These are phyloP conservation scores for Polychaeton citri DNA, from an alignment of 2,329 filamentous ascomycete genomes.

Conservation along the genomic window DNA sequence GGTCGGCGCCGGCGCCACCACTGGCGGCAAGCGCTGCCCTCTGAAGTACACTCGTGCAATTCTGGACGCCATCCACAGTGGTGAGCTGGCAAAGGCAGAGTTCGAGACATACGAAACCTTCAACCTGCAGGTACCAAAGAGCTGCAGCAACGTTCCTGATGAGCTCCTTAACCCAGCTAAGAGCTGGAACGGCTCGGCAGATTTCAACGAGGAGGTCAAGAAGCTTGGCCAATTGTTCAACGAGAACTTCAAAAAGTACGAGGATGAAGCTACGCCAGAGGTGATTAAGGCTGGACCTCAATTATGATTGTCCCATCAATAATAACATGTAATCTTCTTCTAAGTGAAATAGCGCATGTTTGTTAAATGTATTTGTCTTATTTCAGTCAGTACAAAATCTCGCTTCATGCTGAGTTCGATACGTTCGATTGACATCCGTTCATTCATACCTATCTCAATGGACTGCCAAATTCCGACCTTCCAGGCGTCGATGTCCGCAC, in stretches of 20 bases:
- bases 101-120: conserved; percentile 95
- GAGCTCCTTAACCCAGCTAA: conserved; percentile 92
- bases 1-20: conserved; percentile 82
- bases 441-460: conserved; percentile 19
- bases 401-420: no score
- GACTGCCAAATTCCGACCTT: conserved; percentile 20
- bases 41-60: conserved; percentile 98
- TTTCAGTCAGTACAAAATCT: no score
- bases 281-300: conserved; percentile 33
- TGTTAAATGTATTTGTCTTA: no score
- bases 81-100: conserved; percentile 82
- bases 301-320: neutral
- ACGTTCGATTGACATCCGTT: no score
- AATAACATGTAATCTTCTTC: no score
- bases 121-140: conserved; percentile 91
- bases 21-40: conserved; percentile 86
- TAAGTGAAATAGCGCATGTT: no score
- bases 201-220: conserved; percentile 75
- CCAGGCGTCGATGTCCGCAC: conserved; percentile 12
- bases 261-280: conserved; percentile 51
- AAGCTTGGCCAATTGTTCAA: conserved; percentile 85
- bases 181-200: conserved; percentile 73
- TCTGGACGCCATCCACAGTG: conserved; percentile 93
- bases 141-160: conserved; percentile 73
- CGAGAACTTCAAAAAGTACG: conserved; percentile 97